Evolutionary conservation across 108 stramenopile species (phyloP).

Genomic region (Aurantiochytrium sp.): DNA sequence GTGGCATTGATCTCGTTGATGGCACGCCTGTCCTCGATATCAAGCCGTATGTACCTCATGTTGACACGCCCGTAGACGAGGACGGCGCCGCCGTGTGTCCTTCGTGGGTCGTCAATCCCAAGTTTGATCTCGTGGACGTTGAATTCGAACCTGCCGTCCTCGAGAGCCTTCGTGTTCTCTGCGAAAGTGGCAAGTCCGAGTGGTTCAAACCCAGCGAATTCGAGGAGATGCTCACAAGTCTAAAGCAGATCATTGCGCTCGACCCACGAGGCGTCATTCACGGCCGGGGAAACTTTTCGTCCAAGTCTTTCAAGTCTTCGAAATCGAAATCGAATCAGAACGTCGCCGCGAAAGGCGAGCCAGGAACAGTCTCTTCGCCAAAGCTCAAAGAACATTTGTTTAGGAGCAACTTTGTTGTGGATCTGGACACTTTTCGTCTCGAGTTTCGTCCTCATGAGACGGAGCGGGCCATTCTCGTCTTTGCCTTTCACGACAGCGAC

Average conservation of each 20-base stretch:
- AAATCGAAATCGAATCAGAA: background rate
- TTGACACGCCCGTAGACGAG: conserved; percentile 51
- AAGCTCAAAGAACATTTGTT: background rate
- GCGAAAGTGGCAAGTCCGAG: background rate
- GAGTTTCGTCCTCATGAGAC: background rate
- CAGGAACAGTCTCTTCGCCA: background rate
- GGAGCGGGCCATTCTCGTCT: background rate
- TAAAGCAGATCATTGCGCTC: background rate
- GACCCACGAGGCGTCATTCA: conserved; percentile 11
- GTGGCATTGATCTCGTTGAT: conserved; percentile 79
- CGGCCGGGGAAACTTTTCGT: background rate
- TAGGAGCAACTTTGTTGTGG: background rate
- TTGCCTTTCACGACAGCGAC: background rate
- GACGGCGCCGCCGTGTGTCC: background rate
- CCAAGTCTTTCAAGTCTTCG: background rate
- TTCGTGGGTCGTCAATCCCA: background rate
- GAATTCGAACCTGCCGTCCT: background rate
- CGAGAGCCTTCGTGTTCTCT: background rate
- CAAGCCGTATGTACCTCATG: conserved; percentile 78
- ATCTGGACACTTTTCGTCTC: background rate
- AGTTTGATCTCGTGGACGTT: background rate
- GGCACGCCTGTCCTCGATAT: conserved; percentile 87
- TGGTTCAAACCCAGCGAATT: background rate
- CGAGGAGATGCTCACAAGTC: background rate
- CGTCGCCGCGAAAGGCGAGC: background rate